Conservation (phyloP, 352 stramenopile genomes). For the Globisporangium paroecandrum region DNA sequence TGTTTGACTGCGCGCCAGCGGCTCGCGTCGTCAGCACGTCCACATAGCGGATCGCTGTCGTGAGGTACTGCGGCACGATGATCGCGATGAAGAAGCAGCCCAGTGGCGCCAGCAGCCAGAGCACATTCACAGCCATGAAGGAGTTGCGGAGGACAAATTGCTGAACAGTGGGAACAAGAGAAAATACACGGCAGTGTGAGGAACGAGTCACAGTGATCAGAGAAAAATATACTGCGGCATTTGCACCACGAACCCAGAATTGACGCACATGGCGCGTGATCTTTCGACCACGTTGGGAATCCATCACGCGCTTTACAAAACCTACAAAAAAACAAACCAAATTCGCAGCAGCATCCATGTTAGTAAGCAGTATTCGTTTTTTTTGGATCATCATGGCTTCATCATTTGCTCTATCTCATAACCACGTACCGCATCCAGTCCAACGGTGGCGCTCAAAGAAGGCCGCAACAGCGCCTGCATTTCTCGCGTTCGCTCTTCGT, state of each 20-base stretch:
- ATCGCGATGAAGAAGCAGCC: conserved; percentile 72
- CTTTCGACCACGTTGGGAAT: conserved; percentile 22
- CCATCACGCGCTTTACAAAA: conserved; percentile 7
- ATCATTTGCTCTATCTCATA: not conserved
- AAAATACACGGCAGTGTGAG: not conserved
- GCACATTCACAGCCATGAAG: conserved; percentile 70
- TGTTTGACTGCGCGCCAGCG: conserved; percentile 20
- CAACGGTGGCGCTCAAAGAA: conserved; percentile 11
- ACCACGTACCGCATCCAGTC: conserved; percentile 7
- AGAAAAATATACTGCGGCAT: not conserved
- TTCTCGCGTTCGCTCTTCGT: not conserved
- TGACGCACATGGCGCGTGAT: conserved; percentile 25
- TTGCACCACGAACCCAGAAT: conserved; percentile 33
- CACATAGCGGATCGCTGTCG: conserved; percentile 62
- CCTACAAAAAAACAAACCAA: not conserved
- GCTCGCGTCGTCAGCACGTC: conserved; percentile 53
- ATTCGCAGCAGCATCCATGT: not conserved
- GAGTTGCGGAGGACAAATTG: conserved; percentile 52
- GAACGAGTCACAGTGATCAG: not conserved
- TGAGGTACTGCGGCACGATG: conserved; percentile 66
- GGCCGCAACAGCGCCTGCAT: not conserved
- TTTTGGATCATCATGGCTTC: not conserved
- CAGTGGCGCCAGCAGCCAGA: conserved; percentile 69
- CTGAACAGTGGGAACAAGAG: conserved; percentile 9
- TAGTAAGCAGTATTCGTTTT: not conserved